Conservation (phyloP, 2,329 filamentous ascomycete genomes). For the Penicillium frequentans region DNA sequence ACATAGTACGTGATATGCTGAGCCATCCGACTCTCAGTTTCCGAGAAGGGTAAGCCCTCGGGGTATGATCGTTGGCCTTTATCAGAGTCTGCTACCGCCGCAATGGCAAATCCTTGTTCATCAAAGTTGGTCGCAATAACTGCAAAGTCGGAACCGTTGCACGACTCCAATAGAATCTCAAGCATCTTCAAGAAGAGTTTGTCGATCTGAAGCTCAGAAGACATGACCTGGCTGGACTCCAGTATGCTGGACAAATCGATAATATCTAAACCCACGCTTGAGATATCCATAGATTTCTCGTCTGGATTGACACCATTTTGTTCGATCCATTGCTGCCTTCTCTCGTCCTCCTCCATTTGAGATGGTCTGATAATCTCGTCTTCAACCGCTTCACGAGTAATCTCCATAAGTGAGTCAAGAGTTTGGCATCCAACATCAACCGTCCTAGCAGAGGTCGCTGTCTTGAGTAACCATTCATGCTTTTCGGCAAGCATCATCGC, state of each 20-base stretch:
- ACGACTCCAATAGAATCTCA: constrained; percentile 64
- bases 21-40: constrained; percentile 59
- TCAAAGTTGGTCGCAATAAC: constrained; percentile 63
- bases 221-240: constrained; percentile 65
- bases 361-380: constrained; percentile 31
- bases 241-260: constrained; percentile 65
- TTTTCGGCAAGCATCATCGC: constrained; percentile 58
- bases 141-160: constrained; percentile 59
- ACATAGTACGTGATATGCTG: constrained; percentile 63
- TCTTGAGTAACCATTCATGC: constrained; percentile 61
- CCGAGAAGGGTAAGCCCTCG: constrained; percentile 56
- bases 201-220: constrained; percentile 64
- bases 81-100: constrained; percentile 60
- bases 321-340: constrained; percentile 45
- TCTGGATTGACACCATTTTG: constrained; percentile 40
- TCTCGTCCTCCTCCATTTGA: constrained; percentile 40
- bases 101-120: constrained; percentile 59
- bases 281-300: constrained; percentile 37
- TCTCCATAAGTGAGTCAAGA: constrained; percentile 48
- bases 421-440: constrained; percentile 61
- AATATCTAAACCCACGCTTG: constrained; percentile 55
- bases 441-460: constrained; percentile 51
- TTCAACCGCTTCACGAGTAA: constrained; percentile 33
- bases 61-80: constrained; percentile 54
- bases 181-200: constrained; percentile 64